Percentiles rank a stretch among this genome's conserved stretches.
These are phyloP conservation scores for Rhizomucor miehei DNA, from an alignment of 371 early-diverging fungal genomes.

Conservation along the genomic window DNA sequence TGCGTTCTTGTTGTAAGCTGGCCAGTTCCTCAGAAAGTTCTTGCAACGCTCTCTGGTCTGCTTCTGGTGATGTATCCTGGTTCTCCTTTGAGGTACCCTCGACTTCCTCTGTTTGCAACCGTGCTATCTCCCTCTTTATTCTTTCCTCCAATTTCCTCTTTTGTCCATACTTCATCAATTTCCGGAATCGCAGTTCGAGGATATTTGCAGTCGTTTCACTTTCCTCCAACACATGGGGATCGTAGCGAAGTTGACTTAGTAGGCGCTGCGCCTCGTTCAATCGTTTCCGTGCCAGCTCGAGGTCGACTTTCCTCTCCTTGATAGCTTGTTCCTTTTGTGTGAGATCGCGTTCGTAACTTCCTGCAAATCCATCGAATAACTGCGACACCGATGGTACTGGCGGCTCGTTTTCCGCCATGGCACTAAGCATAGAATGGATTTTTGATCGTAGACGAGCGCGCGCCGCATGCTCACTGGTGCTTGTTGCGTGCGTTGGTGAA, in stretches of 20 bases:
- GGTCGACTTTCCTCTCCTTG: constrained; percentile 24
- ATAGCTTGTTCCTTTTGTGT: constrained; percentile 22
- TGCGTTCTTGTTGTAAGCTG: constrained; percentile 14
- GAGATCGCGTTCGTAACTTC: constrained; percentile 19
- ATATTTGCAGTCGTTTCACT: constrained; percentile 1
- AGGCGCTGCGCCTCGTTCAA: constrained; percentile 11
- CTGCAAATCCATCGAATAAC: constrained; percentile 13
- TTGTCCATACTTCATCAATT: constrained; percentile 16
- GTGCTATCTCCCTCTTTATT: background rate
- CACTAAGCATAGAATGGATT: constrained; percentile 11
- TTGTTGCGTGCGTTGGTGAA: constrained; percentile 3
- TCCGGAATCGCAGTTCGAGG: constrained; percentile 11
- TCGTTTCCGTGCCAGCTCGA: constrained; percentile 27
- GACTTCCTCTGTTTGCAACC: background rate
- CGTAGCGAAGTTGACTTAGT: constrained; percentile 10
- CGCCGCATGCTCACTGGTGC: constrained; percentile 11
- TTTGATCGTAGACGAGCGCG: constrained; percentile 16
- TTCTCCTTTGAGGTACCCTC: background rate
- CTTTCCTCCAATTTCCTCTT: constrained; percentile 14
- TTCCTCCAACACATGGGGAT: constrained; percentile 3
- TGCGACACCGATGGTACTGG: constrained; percentile 9
- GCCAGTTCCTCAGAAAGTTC: constrained; percentile 6
- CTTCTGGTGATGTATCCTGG: background rate
- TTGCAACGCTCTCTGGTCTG: background rate
- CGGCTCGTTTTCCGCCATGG: constrained; percentile 10